Conservation (phyloP, 2,329 filamentous ascomycete species). For the Alternaria atra region DNA sequence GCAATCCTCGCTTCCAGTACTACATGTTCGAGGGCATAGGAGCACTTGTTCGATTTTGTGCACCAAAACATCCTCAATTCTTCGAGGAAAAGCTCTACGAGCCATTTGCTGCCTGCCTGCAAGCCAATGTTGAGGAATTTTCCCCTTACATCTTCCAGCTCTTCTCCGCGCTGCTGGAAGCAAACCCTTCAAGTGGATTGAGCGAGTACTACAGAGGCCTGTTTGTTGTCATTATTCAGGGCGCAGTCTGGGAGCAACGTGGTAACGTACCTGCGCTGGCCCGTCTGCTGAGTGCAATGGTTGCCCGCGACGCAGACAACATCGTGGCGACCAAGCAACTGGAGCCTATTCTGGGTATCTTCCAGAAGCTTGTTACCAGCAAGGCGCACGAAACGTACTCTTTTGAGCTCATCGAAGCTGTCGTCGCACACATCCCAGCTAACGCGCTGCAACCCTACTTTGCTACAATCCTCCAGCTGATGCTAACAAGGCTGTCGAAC, state of each 20-base stretch:
- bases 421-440: conserved; percentile 76
- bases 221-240: conserved; percentile 78
- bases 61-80: conserved; percentile 71
- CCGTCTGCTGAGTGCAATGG: conserved; percentile 82
- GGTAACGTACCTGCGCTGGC: conserved; percentile 94
- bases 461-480: conserved; percentile 77
- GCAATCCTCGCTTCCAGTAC: conserved; percentile 98
- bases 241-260: conserved; percentile 87
- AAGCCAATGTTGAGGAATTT: conserved; percentile 89
- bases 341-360: conserved; percentile 90
- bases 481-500: conserved; percentile 76
- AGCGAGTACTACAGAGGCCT: conserved; percentile 83
- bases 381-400: conserved; percentile 87
- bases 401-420: conserved; percentile 87
- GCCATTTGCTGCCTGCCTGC: conserved; percentile 81
- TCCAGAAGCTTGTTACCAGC: conserved; percentile 84
- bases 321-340: conserved; percentile 83
- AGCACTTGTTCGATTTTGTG: conserved; percentile 82
- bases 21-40: conserved; percentile 96
- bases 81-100: conserved; percentile 84
- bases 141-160: conserved; percentile 97
- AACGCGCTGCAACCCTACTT: conserved; percentile 82
- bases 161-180: conserved; percentile 87
- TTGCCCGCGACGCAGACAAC: conserved; percentile 76
- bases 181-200: conserved; percentile 79